phyloP scores from a whole-genome alignment of 2,329 filamentous ascomycete species.

The Diaporthe batatas region DNA sequence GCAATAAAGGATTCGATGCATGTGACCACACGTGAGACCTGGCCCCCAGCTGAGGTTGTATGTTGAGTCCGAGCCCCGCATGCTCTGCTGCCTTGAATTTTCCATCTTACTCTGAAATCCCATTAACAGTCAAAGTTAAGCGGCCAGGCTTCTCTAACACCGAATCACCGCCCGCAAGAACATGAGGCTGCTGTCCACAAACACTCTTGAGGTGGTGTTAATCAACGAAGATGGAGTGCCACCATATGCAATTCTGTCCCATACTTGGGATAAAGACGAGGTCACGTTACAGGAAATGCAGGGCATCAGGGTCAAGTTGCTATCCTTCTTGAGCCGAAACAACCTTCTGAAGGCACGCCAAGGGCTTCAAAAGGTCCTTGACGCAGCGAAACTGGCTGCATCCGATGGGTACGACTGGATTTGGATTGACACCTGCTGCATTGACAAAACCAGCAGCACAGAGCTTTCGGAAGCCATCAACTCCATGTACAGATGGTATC shows the following conservation, averaged over 20 bases:
- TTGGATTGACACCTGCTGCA: constrained; percentile 22
- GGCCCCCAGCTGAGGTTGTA: neutral
- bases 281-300: constrained; percentile 9
- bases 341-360: neutral
- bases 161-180: no score
- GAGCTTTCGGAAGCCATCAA: neutral
- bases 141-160: neutral
- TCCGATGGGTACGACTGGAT: neutral
- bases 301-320: neutral
- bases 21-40: no score
- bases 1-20: no score
- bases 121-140: neutral
- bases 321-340: neutral
- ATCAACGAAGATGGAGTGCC: constrained; percentile 12
- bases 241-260: constrained; percentile 12
- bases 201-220: neutral
- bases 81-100: neutral
- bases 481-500: neutral
- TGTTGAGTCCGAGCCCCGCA: neutral
- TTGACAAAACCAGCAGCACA: constrained; percentile 20
- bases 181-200: constrained; percentile 3
- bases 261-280: constrained; percentile 6
- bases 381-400: neutral
- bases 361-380: neutral
- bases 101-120: no score